Evolutionary conservation across 2,329 filamentous ascomycete species (phyloP).

Genomic region (Juglanconis juglandina): DNA sequence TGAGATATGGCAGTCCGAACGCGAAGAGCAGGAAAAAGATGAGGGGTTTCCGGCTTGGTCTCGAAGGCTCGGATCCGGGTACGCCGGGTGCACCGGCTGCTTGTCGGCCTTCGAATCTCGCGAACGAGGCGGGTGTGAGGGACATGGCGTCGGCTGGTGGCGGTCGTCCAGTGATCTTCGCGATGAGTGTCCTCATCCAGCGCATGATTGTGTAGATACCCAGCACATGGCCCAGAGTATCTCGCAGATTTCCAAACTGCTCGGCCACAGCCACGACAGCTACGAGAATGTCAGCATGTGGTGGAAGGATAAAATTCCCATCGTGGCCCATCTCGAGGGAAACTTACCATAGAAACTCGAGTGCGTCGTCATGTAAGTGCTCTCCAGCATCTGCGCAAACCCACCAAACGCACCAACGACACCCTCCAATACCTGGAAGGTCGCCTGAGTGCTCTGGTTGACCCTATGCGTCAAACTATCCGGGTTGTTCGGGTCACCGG

Average conservation of each 20-base stretch:
- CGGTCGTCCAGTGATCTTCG: slow-evolving; percentile 88
- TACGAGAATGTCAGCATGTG: slow-evolving; percentile 15
- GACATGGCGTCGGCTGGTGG: slow-evolving; percentile 82
- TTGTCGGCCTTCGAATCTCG: slow-evolving; percentile 74
- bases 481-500: slow-evolving; percentile 73
- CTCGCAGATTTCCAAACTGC: slow-evolving; percentile 89
- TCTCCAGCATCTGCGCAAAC: slow-evolving; percentile 98
- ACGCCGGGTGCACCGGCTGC: slow-evolving; percentile 55
- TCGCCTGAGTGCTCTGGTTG: slow-evolving; percentile 90
- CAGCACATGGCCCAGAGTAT: slow-evolving; percentile 87
- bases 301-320: neutral
- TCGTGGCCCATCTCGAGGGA: neutral
- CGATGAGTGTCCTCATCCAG: slow-evolving; percentile 87
- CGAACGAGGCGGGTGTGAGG: slow-evolving; percentile 87
- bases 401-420: slow-evolving; percentile 95
- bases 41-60: slow-evolving; percentile 89
- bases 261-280: slow-evolving; percentile 98
- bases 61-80: slow-evolving; percentile 41
- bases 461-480: slow-evolving; percentile 95
- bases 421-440: slow-evolving; percentile 97
- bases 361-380: slow-evolving; percentile 99
- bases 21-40: slow-evolving; percentile 93
- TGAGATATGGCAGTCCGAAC: slow-evolving; percentile 92
- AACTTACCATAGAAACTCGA: slow-evolving; percentile 92
- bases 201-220: slow-evolving; percentile 95